Evolutionary conservation across 768 basidiomycete species (phyloP), one percentile per base, ranked within the genome.

Genomic region (Clavaria fumosa): DNA sequence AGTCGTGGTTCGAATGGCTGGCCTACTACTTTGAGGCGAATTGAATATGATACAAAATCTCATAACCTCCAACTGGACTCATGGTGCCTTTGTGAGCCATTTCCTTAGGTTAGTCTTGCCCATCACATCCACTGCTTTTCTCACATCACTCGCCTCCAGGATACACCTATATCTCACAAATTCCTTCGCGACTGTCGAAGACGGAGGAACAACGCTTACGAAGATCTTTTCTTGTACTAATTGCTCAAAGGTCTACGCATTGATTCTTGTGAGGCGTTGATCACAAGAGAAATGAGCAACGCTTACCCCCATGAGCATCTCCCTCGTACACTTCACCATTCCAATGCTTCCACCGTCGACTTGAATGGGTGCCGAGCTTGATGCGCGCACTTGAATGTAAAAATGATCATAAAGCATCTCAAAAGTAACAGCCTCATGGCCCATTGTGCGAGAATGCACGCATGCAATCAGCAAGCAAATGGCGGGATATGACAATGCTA

Each of bases 391-490:
- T 55, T 84, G 80, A 43, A 76, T 70, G 15, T 74, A 71, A 52
- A 90, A 89, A 22, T 66, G 64, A 37, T 85, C 82, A 43, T 80
- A 68, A 5, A 93, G 68, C 77, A 91, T 88, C 48, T 91, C 86
- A 51, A 97, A 93, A 21, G 84, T 96, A 56, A 95, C 76, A 10
- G 60, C 59, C 14, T 79, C 66, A 42, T 89, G 78, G 0, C 90
- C 90, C 4, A 74, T 72, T 7, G 75, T 77, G 18, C 74, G 60
- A 3, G 75, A 66, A 50, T 95, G 91, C 49, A 76, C 67, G 10
- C 75, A 68, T n/a, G 90, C 81, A 42, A 97, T 78, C 30, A 95
- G 67, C 21, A 93, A 66, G 50, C 85, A 89, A 14, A 88, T 55
- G 2, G 71, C 62, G 5, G 90, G 82, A 50, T 91, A 86, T 14